Conservation (phyloP, 108 stramenopile genomes). For the Aurantiochytrium sp. region DNA sequence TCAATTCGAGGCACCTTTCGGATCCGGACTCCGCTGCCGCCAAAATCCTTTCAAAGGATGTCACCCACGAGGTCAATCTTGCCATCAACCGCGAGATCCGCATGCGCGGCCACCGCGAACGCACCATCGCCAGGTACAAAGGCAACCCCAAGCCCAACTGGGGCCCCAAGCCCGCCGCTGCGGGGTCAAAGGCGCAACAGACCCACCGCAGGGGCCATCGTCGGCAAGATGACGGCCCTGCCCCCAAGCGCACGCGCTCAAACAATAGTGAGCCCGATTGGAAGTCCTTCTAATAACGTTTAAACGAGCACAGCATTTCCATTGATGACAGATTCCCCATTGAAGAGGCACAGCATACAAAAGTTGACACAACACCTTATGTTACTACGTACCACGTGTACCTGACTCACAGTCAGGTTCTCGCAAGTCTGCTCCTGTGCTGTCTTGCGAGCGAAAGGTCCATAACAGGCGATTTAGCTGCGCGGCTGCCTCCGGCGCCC, state of each 20-base stretch:
- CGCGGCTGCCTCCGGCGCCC: background rate
- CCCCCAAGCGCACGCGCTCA: background rate
- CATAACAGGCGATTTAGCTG: background rate
- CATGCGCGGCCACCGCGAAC: slow-evolving; percentile 42
- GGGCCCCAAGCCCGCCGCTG: slow-evolving; percentile 75
- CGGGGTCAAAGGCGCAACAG: background rate
- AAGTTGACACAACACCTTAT: too few species aligned
- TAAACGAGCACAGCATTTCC: too few species aligned
- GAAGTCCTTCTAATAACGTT: background rate
- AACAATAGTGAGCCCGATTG: background rate
- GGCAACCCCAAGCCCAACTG: slow-evolving; percentile 77
- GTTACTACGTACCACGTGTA: too few species aligned
- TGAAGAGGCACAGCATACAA: too few species aligned
- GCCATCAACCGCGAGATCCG: slow-evolving; percentile 50
- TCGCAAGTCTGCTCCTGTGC: too few species aligned
- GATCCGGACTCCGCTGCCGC: slow-evolving; percentile 42
- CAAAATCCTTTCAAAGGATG: slow-evolving; percentile 68
- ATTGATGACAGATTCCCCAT: too few species aligned
- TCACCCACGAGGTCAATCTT: slow-evolving; percentile 65
- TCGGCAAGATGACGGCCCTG: background rate
- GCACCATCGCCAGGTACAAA: slow-evolving; percentile 61
- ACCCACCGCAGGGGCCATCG: background rate
- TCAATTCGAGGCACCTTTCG: slow-evolving; percentile 58
- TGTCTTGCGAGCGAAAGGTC: too few species aligned
- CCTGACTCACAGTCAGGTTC: too few species aligned